phyloP scores from a whole-genome alignment of 1,139 yeast genomes.

The Lodderomyces elongisporus region DNA sequence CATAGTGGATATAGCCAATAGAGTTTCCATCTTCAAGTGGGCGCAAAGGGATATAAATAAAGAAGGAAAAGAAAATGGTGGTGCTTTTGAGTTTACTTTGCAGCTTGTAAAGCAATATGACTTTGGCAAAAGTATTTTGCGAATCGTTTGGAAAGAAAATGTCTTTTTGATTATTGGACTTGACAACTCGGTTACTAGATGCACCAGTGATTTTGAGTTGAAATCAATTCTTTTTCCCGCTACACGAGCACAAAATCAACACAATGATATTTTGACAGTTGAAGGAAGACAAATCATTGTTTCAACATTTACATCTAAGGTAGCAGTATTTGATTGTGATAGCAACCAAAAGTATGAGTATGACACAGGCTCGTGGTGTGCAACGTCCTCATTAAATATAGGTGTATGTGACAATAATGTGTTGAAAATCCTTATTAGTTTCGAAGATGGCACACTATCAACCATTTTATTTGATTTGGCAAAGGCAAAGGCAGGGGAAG shows the following conservation, averaged over 20 bases:
- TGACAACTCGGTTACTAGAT: slow-evolving; percentile 8
- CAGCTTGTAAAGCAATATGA: slow-evolving; percentile 3
- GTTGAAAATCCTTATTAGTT: slow-evolving; percentile 15
- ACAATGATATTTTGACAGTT: slow-evolving; percentile 5
- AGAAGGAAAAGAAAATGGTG: slow-evolving; percentile 8
- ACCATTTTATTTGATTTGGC: slow-evolving; percentile 12
- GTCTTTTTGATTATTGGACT: slow-evolving; percentile 6
- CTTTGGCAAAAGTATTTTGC: slow-evolving; percentile 2
- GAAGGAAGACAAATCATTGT: slow-evolving; percentile 4
- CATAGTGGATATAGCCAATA: slow-evolving; percentile 12
- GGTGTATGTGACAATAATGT: slow-evolving; percentile 5
- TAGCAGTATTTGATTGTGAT: slow-evolving; percentile 7
- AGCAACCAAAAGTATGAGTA: slow-evolving; percentile 4
- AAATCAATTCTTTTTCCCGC: slow-evolving; percentile 2
- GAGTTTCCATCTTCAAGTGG: slow-evolving; percentile 17
- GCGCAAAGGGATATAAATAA: slow-evolving; percentile 14
- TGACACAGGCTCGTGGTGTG: slow-evolving; percentile 4
- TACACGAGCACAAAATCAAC: slow-evolving; percentile 6
- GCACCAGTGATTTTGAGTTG: slow-evolving; percentile 4
- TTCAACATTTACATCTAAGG: slow-evolving; percentile 9
- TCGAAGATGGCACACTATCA: slow-evolving; percentile 29
- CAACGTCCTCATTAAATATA: slow-evolving; percentile 10
- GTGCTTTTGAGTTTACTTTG: slow-evolving; percentile 3
- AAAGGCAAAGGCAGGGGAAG: slow-evolving; percentile 1
- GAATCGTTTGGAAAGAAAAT: slow-evolving; percentile 13